These are phyloP conservation scores for Grosmannia penicillata DNA, from an alignment of 2,329 filamentous ascomycete genomes.

Conservation along the genomic window DNA sequence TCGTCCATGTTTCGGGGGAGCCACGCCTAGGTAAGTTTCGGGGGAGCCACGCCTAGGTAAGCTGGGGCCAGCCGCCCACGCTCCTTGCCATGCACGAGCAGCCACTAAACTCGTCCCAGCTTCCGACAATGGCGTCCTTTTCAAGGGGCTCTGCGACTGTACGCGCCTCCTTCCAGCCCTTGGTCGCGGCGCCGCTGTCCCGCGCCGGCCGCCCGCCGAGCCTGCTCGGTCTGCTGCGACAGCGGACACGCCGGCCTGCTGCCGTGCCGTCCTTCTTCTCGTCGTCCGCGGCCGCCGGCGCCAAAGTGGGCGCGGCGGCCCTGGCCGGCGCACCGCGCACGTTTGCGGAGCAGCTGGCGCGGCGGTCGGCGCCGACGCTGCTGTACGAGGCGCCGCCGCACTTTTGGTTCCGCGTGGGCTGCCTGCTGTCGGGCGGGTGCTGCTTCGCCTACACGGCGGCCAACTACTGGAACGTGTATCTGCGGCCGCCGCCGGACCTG, in stretches of 20 bases:
- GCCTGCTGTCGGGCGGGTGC: conserved; percentile 39
- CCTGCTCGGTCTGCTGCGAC: background rate
- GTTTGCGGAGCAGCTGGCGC: conserved; percentile 40
- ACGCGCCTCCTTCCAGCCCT: background rate
- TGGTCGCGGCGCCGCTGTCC: background rate
- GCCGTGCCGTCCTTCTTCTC: background rate
- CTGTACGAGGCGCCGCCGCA: conserved; percentile 54
- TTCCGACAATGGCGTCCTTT: conserved; percentile 7
- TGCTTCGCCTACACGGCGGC: conserved; percentile 35
- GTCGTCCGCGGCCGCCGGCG: background rate
- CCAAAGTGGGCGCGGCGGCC: no score
- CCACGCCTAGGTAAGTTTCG: no score
- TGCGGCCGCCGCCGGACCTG: conserved; percentile 34
- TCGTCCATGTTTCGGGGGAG: no score
- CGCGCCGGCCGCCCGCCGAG: background rate
- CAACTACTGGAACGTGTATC: conserved; percentile 34
- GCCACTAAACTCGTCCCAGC: no score
- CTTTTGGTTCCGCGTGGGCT: conserved; percentile 44
- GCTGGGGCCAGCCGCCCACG: no score
- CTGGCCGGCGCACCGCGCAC: conserved; percentile 9
- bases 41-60: no score
- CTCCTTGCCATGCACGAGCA: no score
- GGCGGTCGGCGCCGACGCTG: conserved; percentile 37
- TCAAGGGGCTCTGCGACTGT: conserved; percentile 3
- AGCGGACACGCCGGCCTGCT: background rate